Evolutionary conservation across 345 rosid species (phyloP).

Genomic region (Bretschneidera sinensis): DNA sequence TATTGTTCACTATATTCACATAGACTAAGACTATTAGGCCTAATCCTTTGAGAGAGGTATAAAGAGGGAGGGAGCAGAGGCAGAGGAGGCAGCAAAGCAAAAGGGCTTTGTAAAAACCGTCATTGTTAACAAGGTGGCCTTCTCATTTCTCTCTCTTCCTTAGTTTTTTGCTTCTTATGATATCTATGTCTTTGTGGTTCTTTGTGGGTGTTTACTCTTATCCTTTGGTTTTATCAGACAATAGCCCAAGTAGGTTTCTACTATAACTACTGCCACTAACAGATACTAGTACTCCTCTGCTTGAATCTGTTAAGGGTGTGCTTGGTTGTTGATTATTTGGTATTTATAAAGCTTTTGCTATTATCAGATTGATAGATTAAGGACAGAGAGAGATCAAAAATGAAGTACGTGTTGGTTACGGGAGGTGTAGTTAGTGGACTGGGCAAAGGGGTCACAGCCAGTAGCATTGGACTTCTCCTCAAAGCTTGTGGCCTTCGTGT

Average conservation of each 20-base stretch:
- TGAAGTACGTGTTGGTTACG: slow-evolving; percentile 80
- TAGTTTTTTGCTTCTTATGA: background rate
- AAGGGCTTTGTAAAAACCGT: slow-evolving; percentile 17
- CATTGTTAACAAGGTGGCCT: slow-evolving; percentile 19
- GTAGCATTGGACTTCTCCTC: slow-evolving; percentile 79
- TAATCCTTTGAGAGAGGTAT: too few species aligned
- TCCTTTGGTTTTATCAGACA: slow-evolving; percentile 22
- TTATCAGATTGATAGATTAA: background rate
- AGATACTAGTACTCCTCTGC: too few species aligned
- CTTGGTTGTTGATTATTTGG: background rate
- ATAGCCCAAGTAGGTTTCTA: background rate
- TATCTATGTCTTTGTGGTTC: background rate
- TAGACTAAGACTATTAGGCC: too few species aligned
- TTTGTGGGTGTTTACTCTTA: background rate
- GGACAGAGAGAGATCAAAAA: slow-evolving; percentile 14
- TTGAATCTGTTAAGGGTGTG: background rate
- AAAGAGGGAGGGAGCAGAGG: background rate
- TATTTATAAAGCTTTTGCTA: too few species aligned
- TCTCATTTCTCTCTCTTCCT: background rate
- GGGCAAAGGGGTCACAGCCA: slow-evolving; percentile 84
- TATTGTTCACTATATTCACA: background rate
- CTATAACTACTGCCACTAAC: background rate
- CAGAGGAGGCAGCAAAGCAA: background rate
- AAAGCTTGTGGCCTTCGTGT: slow-evolving; percentile 79
- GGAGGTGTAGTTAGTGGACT: slow-evolving; percentile 87